Evolutionary conservation across 306 rosid species (phyloP).

Genomic region (Cucurbita argyrosperma): DNA sequence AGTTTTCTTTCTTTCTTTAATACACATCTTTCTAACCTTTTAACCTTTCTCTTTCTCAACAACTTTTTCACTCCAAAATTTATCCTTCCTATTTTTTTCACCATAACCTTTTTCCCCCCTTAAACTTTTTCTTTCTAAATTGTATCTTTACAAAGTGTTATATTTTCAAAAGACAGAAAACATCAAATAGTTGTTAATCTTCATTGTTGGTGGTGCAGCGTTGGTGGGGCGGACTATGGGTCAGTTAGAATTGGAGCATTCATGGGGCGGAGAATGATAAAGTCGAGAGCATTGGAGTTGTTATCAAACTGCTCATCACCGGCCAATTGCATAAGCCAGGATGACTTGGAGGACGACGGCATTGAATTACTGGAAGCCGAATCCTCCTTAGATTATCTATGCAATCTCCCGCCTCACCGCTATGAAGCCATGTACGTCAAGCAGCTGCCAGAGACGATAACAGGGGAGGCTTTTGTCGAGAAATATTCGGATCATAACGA

Average conservation of each 20-base stretch:
- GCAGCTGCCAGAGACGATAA: slow-evolving; percentile 36
- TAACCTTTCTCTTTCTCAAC: too few relatives aligned
- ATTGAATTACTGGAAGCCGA: slow-evolving; percentile 60
- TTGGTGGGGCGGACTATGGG: slow-evolving; percentile 56
- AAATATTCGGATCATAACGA: slow-evolving; percentile 53
- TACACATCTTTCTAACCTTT: background rate
- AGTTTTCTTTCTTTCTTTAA: background rate
- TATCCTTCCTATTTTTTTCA: too few relatives aligned
- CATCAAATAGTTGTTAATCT: background rate
- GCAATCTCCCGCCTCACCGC: slow-evolving; percentile 85
- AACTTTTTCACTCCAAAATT: too few relatives aligned
- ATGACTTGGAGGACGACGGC: slow-evolving; percentile 53
- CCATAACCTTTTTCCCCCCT: background rate
- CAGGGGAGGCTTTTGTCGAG: slow-evolving; percentile 47
- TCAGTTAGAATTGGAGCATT: slow-evolving; percentile 65
- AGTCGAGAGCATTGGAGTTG: slow-evolving; percentile 44
- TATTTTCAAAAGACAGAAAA: background rate
- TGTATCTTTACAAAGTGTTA: background rate
- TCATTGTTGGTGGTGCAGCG: slow-evolving; percentile 10
- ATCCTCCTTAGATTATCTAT: slow-evolving; percentile 59
- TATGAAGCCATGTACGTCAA: slow-evolving; percentile 54
- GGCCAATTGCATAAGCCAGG: slow-evolving; percentile 35
- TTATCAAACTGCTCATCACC: slow-evolving; percentile 25
- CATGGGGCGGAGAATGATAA: slow-evolving; percentile 79
- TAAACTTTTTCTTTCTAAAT: background rate